phyloP scores from a whole-genome alignment of 139 green algal species.

The Chlamydomonas incerta region DNA sequence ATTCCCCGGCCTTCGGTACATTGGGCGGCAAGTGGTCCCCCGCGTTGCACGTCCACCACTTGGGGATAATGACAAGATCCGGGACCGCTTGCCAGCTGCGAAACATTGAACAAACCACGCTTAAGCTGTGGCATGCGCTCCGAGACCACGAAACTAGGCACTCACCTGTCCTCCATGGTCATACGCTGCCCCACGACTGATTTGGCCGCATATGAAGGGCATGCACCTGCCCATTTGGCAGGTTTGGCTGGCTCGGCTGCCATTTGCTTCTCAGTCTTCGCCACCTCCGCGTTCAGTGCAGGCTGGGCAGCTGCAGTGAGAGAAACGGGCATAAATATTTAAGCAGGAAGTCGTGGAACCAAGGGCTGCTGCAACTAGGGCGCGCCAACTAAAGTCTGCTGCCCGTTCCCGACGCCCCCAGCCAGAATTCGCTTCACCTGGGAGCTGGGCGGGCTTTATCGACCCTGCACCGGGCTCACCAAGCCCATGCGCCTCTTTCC shows the following conservation, averaged over 20 bases:
- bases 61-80: constrained; percentile 35
- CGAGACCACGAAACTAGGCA: background rate
- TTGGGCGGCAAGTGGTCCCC: constrained; percentile 15
- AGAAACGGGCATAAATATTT: no score
- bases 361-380: no score
- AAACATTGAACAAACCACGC: background rate
- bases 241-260: background rate
- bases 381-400: no score
- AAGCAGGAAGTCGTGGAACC: no score
- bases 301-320: no score
- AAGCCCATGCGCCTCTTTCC: background rate
- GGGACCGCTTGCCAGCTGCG: constrained; percentile 42
- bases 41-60: constrained; percentile 36
- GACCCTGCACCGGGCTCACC: background rate
- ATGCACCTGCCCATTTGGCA: constrained; percentile 2
- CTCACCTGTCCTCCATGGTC: constrained; percentile 48
- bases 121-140: background rate
- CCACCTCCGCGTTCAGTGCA: no score
- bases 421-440: no score
- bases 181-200: constrained; percentile 43
- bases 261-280: background rate
- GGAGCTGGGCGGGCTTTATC: background rate
- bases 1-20: background rate
- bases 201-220: constrained; percentile 41
- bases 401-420: no score